Percentiles rank a stretch among this genome's conserved stretches.
Conservation (phyloP, 2,329 filamentous ascomycete genomes). For the Fusarium globosum region DNA sequence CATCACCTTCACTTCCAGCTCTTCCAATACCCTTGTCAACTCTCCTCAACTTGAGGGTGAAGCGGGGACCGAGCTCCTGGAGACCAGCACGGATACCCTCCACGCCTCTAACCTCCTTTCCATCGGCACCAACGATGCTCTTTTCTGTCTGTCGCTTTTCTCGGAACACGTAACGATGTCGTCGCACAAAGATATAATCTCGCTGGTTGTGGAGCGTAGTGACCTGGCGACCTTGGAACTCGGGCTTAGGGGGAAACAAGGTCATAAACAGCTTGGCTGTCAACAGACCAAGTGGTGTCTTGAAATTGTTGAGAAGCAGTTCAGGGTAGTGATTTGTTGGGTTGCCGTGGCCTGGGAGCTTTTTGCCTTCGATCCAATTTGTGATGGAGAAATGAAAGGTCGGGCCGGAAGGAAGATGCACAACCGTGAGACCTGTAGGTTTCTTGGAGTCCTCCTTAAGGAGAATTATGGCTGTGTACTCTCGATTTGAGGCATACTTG, state of each 20-base stretch:
- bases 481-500: conserved; percentile 82
- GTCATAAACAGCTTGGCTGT: conserved; percentile 82
- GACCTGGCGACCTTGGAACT: conserved; percentile 87
- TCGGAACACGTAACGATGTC: conserved; percentile 92
- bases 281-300: conserved; percentile 88
- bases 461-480: conserved; percentile 86
- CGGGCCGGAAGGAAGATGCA: conserved; percentile 85
- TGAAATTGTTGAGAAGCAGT: conserved; percentile 92
- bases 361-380: conserved; percentile 90
- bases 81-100: conserved; percentile 87
- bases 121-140: conserved; percentile 82
- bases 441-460: conserved; percentile 91
- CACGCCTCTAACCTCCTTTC: conserved; percentile 84
- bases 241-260: conserved; percentile 76
- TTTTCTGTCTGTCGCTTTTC: conserved; percentile 91
- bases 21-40: conserved; percentile 88
- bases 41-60: conserved; percentile 82
- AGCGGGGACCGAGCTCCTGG: conserved; percentile 88
- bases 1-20: conserved; percentile 73
- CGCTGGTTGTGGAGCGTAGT: conserved; percentile 94
- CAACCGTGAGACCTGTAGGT: conserved; percentile 82
- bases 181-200: conserved; percentile 93
- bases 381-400: conserved; percentile 93
- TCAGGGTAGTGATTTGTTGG: conserved; percentile 92
- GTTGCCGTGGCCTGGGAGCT: conserved; percentile 88